Base-by-base conservation (phyloP, 352 stramenopile species). In the Phytophthora lateralis region DNA sequence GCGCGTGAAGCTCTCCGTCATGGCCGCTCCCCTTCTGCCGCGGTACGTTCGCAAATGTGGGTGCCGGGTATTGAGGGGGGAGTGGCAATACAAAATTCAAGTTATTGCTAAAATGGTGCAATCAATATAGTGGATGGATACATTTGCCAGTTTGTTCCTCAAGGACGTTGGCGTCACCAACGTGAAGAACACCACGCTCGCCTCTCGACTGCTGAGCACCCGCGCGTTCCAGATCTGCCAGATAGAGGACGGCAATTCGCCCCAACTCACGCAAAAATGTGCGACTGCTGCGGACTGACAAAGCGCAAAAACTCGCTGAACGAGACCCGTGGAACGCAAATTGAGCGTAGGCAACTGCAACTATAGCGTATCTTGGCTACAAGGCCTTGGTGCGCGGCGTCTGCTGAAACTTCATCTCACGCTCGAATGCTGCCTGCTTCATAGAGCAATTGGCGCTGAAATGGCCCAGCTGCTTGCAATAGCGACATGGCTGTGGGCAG, bases 191-290 rank as follows among this genome's bases (percentile, higher is more conserved):
- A 73, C 71, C 18, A 75, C 79, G 55, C 53, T 92, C 21, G 72
- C 90, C 18, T 59, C 77, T 29, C 75, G 80, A 45, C 73, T 97
- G 39, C 70, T 97, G 39, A 91, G 82, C 67, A 86, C 76, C 7
- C 77, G 87, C 38, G 69, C 85, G 24, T 96, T 90, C 66, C 69
- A 93, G 73, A 94, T 97, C 56, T 93, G 84, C 65, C 78, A 91
- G 51, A 74, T 96, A 38, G 69, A 86, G 45, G 79, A 96, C 53
- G 82, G 76, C 67, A 96, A 96, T 50, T 75, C 80, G 10, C 76
- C 83, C 0, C 61, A 73, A 38, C 79, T 97, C 29, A 95, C 88
- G 26, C 78, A 91, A 43, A n/a, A 96, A 97, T 51, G 88, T 96
- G 26, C 81, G 82, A 6, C 70, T 96, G 20, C 69, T 95, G 29